Evolutionary conservation across 805 yeast genomes (phyloP).

Genomic region (Candida argentea): DNA sequence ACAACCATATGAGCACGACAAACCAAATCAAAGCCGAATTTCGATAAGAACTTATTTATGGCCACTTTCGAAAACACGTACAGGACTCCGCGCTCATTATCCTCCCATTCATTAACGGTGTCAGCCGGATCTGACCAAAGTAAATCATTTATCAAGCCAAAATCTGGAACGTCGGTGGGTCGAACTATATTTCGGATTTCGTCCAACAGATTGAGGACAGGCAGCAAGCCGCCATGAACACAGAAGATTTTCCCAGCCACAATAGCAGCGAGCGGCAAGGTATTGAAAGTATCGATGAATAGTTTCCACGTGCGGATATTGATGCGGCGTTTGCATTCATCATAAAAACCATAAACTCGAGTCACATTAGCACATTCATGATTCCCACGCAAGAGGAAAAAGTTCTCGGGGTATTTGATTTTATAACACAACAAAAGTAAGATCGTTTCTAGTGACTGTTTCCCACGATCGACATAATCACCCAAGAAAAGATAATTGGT

Average conservation of each 20-base stretch:
- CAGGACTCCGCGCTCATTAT: conserved; percentile 76
- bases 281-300: conserved; percentile 90
- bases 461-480: conserved; percentile 96
- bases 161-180: conserved; percentile 83
- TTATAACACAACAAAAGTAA: conserved; percentile 81
- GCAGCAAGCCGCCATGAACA: conserved; percentile 79
- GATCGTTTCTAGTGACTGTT: conserved; percentile 90
- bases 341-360: conserved; percentile 93
- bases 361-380: conserved; percentile 98
- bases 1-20: conserved; percentile 87
- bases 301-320: conserved; percentile 89
- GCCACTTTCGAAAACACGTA: conserved; percentile 75
- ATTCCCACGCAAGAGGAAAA: conserved; percentile 86
- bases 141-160: conserved; percentile 66
- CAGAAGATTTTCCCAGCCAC: conserved; percentile 93
- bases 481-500: conserved; percentile 89
- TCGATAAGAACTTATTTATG: conserved; percentile 62
- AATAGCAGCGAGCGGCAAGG: conserved; percentile 90
- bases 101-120: conserved; percentile 78
- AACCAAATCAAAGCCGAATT: conserved; percentile 71
- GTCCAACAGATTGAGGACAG: conserved; percentile 62
- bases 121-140: conserved; percentile 85
- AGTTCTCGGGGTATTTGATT: conserved; percentile 93
- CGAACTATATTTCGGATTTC: conserved; percentile 67
- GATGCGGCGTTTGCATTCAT: conserved; percentile 92